Evolutionary conservation across 139 green algal species (phyloP).

Genomic region (Mesostigma viride): DNA sequence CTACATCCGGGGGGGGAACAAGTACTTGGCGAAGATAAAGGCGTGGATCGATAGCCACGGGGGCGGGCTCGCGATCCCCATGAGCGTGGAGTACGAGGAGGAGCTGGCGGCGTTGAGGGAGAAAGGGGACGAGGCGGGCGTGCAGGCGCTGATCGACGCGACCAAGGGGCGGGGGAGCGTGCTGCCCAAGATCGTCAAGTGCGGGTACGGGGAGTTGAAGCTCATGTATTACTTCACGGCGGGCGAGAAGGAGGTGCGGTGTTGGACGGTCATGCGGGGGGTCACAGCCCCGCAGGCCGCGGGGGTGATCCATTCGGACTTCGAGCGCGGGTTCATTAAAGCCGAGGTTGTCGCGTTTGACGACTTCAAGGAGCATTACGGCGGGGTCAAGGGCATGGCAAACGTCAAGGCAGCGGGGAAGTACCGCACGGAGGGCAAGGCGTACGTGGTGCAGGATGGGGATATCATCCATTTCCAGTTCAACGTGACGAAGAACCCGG

Average conservation of each 20-base stretch:
- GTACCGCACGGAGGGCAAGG: conserved; percentile 86
- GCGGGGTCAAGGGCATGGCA: conserved; percentile 39
- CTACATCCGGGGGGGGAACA: conserved; percentile 90
- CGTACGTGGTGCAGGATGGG: conserved; percentile 69
- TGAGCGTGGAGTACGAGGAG: conserved; percentile 66
- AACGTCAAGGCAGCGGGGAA: conserved; percentile 84
- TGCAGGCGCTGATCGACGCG: conserved; percentile 14
- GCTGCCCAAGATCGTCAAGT: conserved; percentile 86
- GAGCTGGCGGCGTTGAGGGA: conserved; percentile 64
- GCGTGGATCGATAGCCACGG: conserved; percentile 69
- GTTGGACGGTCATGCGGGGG: conserved; percentile 73
- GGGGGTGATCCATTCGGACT: conserved; percentile 89
- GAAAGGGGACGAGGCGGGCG: conserved; percentile 49
- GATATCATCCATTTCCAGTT: conserved; percentile 88
- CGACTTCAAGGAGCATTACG: conserved; percentile 74
- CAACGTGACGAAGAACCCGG: conserved; percentile 47
- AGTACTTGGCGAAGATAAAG: conserved; percentile 81
- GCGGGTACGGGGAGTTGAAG: conserved; percentile 68
- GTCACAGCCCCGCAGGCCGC: conserved; percentile 77
- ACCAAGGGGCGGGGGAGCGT: conserved; percentile 36
- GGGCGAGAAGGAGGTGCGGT: conserved; percentile 84
- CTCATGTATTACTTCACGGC: conserved; percentile 99
- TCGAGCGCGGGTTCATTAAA: conserved; percentile 94
- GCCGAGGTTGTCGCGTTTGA: conserved; percentile 75
- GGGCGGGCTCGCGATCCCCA: conserved; percentile 82